phyloP scores from a whole-genome alignment of 2,329 filamentous ascomycete genomes.

The Ambrosiella xylebori region DNA sequence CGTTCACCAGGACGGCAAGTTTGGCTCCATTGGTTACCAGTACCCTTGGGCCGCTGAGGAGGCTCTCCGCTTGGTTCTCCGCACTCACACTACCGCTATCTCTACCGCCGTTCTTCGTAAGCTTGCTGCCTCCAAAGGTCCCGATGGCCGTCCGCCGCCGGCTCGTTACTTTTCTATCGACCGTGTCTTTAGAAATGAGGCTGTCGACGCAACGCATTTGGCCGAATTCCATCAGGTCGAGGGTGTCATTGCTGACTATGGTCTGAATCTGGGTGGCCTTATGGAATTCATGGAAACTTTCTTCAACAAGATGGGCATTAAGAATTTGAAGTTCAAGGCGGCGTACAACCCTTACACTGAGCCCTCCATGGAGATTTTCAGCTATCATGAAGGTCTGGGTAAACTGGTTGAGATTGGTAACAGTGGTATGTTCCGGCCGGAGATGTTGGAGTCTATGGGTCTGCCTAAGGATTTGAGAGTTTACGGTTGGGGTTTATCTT shows the following conservation, averaged over 20 bases:
- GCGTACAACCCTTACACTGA: constrained; percentile 94
- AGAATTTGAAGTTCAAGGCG: constrained; percentile 78
- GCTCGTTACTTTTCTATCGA: constrained; percentile 98
- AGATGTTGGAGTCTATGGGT: constrained; percentile 93
- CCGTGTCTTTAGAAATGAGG: constrained; percentile 94
- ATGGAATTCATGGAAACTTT: constrained; percentile 91
- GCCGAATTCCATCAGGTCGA: constrained; percentile 98
- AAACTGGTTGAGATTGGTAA: constrained; percentile 98
- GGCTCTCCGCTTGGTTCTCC: constrained; percentile 69
- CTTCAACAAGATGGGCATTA: constrained; percentile 90
- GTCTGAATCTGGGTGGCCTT: constrained; percentile 74
- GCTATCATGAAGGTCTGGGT: constrained; percentile 71
- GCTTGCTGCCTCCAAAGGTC: constrained; percentile 64
- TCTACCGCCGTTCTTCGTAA: constrained; percentile 83
- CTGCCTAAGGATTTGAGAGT: constrained; percentile 80
- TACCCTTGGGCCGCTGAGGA: constrained; percentile 88
- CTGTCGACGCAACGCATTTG: constrained; percentile 88
- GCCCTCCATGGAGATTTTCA: constrained; percentile 96
- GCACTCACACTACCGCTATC: constrained; percentile 90
- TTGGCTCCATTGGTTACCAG: constrained; percentile 87
- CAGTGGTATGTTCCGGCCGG: constrained; percentile 94
- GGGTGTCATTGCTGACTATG: constrained; percentile 95
- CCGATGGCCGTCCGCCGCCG: constrained; percentile 43
- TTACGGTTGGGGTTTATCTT: constrained; percentile 80
- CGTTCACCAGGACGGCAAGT: constrained; percentile 83